Percentiles rank a stretch among this genome's conserved stretches.
Evolutionary conservation across 108 stramenopile genomes (phyloP).

Genomic region (Heterococcus sp.): DNA sequence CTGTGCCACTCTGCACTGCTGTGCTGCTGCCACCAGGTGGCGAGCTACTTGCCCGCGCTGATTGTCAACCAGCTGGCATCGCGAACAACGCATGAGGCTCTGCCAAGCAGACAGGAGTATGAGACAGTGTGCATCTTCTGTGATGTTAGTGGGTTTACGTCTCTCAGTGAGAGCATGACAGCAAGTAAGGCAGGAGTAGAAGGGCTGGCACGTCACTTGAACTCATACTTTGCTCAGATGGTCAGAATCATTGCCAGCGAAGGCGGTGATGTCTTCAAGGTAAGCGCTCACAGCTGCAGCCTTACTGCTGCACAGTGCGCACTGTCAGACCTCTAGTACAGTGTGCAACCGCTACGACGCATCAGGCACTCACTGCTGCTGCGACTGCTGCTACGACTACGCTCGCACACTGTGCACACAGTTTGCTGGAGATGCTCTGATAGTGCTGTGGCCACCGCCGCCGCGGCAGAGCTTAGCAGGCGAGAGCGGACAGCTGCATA

Average conservation of each 20-base stretch:
- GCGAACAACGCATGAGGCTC: constrained; percentile 5
- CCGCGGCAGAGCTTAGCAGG: constrained; percentile 7
- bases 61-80: constrained; percentile 13
- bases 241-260: constrained; percentile 55
- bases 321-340: not conserved
- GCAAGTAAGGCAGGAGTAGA: constrained; percentile 52
- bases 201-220: constrained; percentile 56
- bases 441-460: constrained; percentile 60
- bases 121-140: constrained; percentile 60
- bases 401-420: not conserved
- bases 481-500: constrained; percentile 7
- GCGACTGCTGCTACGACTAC: not conserved
- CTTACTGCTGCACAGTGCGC: not conserved
- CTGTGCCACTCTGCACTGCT: too few species aligned
- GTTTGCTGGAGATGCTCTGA: constrained; percentile 64
- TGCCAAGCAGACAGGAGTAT: constrained; percentile 48
- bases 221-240: constrained; percentile 63
- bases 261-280: constrained; percentile 65
- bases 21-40: too few species aligned
- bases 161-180: constrained; percentile 56
- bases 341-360: not conserved
- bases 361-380: not conserved
- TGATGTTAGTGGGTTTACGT: constrained; percentile 63
- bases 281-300: not conserved
- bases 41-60: constrained; percentile 32